Conservation (phyloP, 1,284 basidiomycete species). For the Rugiboletus extremiorientalis region DNA sequence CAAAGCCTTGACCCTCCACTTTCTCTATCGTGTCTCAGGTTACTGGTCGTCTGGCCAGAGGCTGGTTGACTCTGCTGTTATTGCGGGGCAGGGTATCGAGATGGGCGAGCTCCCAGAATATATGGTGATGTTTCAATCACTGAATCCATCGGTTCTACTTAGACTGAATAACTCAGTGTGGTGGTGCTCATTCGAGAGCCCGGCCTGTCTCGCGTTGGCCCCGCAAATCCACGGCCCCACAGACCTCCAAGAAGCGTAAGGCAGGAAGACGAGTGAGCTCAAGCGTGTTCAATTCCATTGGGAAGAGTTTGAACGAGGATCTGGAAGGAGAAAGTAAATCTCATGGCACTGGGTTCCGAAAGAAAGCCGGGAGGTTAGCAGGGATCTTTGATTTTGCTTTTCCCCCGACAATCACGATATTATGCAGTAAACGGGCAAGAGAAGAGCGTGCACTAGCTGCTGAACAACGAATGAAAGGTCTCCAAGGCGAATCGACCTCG, state of each 20-base stretch:
- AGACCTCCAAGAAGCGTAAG: conserved; percentile 65
- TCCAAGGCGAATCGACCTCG: conserved; percentile 33
- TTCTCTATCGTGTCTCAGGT: conserved; percentile 41
- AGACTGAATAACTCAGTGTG: conserved; percentile 52
- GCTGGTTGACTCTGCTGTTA: conserved; percentile 57
- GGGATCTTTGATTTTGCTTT: not conserved
- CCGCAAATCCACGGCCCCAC: conserved; percentile 52
- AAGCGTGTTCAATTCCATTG: conserved; percentile 57
- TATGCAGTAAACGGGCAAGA: conserved; percentile 64
- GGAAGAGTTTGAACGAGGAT: conserved; percentile 49
- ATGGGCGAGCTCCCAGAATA: conserved; percentile 68
- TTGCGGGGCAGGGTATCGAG: conserved; percentile 52
- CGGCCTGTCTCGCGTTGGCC: conserved; percentile 51
- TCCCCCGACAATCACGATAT: not conserved
- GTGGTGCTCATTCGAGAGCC: conserved; percentile 68
- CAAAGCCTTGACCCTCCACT: conserved; percentile 5
- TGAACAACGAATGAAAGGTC: conserved; percentile 53
- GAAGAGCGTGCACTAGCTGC: conserved; percentile 74
- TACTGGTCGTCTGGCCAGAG: conserved; percentile 78
- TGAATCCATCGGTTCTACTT: not conserved
- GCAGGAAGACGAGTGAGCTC: conserved; percentile 64
- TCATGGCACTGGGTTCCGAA: conserved; percentile 62
- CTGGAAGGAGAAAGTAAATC: conserved; percentile 40
- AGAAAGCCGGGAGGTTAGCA: conserved; percentile 63
- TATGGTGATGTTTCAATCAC: conserved; percentile 45